Evolutionary conservation across 768 basidiomycete genomes (phyloP).

Genomic region (Boletus sp.): DNA sequence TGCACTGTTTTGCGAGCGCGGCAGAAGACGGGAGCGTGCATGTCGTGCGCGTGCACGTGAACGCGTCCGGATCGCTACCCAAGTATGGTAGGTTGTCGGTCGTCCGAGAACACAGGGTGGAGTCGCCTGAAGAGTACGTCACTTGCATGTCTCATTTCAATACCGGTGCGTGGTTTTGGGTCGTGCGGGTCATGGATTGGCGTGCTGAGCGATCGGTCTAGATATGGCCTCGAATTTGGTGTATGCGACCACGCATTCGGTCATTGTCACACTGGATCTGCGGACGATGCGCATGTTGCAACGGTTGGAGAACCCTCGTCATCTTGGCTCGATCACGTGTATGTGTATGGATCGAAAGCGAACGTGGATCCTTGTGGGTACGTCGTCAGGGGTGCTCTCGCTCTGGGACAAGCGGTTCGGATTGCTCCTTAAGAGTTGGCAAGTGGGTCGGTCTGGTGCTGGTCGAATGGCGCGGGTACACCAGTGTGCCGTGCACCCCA

Average conservation of each 20-base stretch:
- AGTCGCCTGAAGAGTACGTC: constrained; percentile 73
- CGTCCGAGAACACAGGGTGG: constrained; percentile 76
- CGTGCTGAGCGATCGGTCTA: constrained; percentile 22
- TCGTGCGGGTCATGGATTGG: neutral
- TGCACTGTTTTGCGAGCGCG: constrained; percentile 86
- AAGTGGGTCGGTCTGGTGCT: constrained; percentile 54
- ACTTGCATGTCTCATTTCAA: constrained; percentile 81
- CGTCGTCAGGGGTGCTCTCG: constrained; percentile 77
- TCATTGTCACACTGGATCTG: constrained; percentile 74
- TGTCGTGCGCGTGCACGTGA: constrained; percentile 78
- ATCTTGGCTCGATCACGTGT: constrained; percentile 82
- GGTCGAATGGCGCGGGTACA: constrained; percentile 59
- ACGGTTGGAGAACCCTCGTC: constrained; percentile 78
- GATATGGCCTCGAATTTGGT: constrained; percentile 80
- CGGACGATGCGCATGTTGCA: constrained; percentile 78
- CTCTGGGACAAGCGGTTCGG: constrained; percentile 98
- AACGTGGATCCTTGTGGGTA: constrained; percentile 88
- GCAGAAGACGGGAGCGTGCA: constrained; percentile 82
- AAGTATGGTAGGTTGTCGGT: constrained; percentile 80
- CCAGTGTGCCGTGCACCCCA: constrained; percentile 78
- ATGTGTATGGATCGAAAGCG: constrained; percentile 81
- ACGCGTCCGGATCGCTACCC: constrained; percentile 63
- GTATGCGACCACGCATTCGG: constrained; percentile 79
- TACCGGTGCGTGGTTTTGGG: constrained; percentile 47
- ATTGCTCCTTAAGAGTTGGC: constrained; percentile 84